phyloP scores from a whole-genome alignment of 371 early-diverging fungal species.

The Entomophthora muscae region DNA sequence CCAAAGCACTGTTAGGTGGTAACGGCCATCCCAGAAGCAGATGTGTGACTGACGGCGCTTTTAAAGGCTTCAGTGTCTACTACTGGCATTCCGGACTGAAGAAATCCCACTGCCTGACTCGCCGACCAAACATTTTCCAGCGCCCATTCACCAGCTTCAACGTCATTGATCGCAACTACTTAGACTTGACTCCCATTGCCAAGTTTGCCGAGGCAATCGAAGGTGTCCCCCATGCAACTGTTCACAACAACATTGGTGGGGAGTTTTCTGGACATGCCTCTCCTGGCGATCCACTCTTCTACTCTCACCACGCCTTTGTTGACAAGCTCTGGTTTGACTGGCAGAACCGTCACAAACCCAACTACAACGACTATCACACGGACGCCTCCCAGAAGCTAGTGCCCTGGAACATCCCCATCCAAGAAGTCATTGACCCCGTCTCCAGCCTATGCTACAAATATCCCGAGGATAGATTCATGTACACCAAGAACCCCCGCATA shows the following conservation, averaged over 20 bases:
- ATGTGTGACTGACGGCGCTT: slow-evolving; percentile 1
- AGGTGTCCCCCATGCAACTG: slow-evolving; percentile 22
- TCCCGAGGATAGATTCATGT: background rate
- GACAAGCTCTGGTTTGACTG: slow-evolving; percentile 10
- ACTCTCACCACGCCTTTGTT: slow-evolving; percentile 8
- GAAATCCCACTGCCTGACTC: background rate
- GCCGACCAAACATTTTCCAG: background rate
- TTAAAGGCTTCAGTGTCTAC: background rate
- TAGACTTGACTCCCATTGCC: background rate
- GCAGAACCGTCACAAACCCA: background rate
- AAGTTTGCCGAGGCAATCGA: slow-evolving; percentile 15
- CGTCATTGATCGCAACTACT: background rate
- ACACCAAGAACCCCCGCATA: background rate
- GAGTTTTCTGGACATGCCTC: background rate
- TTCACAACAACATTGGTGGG: slow-evolving; percentile 28
- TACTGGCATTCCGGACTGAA: background rate
- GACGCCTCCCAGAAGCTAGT: background rate
- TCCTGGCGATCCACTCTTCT: background rate
- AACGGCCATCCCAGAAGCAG: background rate
- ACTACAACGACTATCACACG: background rate
- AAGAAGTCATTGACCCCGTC: background rate
- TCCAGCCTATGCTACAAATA: slow-evolving; percentile 1
- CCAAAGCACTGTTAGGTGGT: background rate
- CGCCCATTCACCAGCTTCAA: background rate
- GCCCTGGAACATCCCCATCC: background rate